phyloP scores from a whole-genome alignment of 2,329 filamentous ascomycete genomes.

The Aspergillus carbonarius region DNA sequence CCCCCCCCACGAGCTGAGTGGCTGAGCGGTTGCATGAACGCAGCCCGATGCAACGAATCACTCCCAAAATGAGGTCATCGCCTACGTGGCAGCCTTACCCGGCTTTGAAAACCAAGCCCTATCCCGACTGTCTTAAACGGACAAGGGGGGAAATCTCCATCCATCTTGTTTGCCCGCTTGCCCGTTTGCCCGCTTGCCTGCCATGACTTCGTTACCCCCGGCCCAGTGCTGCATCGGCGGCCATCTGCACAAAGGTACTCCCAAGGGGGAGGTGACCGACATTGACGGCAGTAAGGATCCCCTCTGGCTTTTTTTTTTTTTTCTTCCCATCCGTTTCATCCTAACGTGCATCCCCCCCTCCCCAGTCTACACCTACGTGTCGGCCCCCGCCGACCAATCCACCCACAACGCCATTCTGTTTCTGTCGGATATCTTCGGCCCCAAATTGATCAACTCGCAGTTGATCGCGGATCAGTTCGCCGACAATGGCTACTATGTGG shows the following conservation, averaged over 20 bases:
- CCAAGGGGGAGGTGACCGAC: background rate
- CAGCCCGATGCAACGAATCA: background rate
- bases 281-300: background rate
- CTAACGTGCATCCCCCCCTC: background rate
- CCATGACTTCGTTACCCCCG: background rate
- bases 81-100: no score
- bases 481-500: conserved; percentile 29
- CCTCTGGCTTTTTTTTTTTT: no score
- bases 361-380: background rate
- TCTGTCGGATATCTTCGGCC: background rate
- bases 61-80: no score
- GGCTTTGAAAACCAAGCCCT: background rate
- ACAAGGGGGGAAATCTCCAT: background rate
- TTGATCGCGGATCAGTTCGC: background rate
- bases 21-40: background rate
- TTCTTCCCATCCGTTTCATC: background rate
- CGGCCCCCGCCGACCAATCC: background rate
- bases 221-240: background rate
- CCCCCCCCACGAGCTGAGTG: background rate
- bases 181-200: background rate
- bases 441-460: background rate
- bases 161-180: background rate
- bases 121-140: background rate
- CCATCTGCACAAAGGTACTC: background rate
- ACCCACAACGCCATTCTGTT: background rate